Evolutionary conservation across 1,284 basidiomycete species (phyloP).

Genomic region (Ustanciosporium gigantosporum): DNA sequence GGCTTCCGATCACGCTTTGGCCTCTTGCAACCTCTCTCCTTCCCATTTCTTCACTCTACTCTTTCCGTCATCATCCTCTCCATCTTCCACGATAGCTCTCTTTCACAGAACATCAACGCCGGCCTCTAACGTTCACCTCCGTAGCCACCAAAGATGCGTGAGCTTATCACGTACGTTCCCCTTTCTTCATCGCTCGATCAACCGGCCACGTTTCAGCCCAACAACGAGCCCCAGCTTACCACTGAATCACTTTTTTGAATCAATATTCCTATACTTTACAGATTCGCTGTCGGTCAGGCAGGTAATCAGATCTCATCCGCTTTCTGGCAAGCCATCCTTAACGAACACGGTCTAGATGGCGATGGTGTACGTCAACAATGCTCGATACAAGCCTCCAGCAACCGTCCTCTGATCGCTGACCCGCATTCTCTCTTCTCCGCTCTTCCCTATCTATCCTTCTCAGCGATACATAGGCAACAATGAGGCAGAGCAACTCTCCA

Average conservation of each 20-base stretch:
- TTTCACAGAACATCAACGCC: no score
- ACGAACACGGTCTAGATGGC: slow-evolving; percentile 59
- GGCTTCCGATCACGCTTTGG: no score
- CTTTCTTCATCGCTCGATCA: no score
- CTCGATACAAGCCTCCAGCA: neutral
- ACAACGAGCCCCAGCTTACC: neutral
- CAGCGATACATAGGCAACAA: slow-evolving; percentile 56
- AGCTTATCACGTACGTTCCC: slow-evolving; percentile 35
- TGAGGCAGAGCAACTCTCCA: slow-evolving; percentile 46
- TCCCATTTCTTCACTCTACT: neutral
- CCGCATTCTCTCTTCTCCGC: neutral
- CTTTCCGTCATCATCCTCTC: no score
- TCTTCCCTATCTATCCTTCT: neutral
- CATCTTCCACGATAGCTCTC: no score
- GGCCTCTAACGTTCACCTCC: no score
- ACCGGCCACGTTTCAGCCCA: neutral
- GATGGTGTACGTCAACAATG: slow-evolving; percentile 45
- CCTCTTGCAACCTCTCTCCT: neutral
- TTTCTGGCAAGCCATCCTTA: slow-evolving; percentile 59
- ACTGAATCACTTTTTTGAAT: neutral
- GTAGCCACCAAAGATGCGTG: slow-evolving; percentile 13
- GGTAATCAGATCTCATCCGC: slow-evolving; percentile 67
- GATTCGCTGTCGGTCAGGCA: slow-evolving; percentile 64
- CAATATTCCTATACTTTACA: slow-evolving; percentile 5
- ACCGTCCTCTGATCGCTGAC: neutral